These are phyloP conservation scores for Eutypa lata DNA, from an alignment of 2,329 filamentous ascomycete species.

Conservation along the genomic window DNA sequence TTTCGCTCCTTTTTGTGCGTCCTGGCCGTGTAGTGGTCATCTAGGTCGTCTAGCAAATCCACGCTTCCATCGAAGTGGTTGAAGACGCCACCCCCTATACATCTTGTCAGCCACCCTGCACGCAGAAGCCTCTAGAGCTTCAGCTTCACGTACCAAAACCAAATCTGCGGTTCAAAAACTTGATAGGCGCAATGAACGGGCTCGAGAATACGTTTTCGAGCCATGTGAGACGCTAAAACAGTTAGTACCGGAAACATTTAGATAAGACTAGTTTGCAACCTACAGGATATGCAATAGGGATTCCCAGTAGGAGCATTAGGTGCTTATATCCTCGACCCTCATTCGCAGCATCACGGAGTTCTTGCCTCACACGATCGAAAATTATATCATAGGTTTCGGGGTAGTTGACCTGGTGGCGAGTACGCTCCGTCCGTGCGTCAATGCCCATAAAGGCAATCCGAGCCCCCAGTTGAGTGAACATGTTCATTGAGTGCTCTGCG, in stretches of 20 bases:
- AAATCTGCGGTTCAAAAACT: constrained; percentile 86
- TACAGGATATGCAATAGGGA: constrained; percentile 81
- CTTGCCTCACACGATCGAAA: constrained; percentile 70
- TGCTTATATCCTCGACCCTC: constrained; percentile 80
- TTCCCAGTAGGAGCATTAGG: constrained; percentile 80
- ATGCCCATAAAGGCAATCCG: constrained; percentile 83
- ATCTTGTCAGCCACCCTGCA: constrained; percentile 11
- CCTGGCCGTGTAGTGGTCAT: constrained; percentile 92
- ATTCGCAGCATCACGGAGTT: constrained; percentile 66
- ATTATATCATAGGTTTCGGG: constrained; percentile 84
- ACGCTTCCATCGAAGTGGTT: constrained; percentile 93
- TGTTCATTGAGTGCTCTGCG: constrained; percentile 77
- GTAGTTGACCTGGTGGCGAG: constrained; percentile 91
- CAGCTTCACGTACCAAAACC: constrained; percentile 56
- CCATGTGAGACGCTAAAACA: constrained; percentile 78
- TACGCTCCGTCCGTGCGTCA: constrained; percentile 92
- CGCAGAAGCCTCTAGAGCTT: too few species aligned
- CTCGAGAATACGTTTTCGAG: constrained; percentile 88
- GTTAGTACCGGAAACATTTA: constrained; percentile 5
- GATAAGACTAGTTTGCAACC: constrained; percentile 43
- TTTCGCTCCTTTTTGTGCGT: constrained; percentile 89
- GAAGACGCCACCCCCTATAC: constrained; percentile 71
- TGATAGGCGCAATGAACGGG: constrained; percentile 82
- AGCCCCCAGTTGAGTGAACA: constrained; percentile 81
- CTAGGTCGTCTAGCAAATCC: constrained; percentile 86